Evolutionary conservation across 2,329 filamentous ascomycete genomes (phyloP).

Genomic region (Mollisiaceae sp.): DNA sequence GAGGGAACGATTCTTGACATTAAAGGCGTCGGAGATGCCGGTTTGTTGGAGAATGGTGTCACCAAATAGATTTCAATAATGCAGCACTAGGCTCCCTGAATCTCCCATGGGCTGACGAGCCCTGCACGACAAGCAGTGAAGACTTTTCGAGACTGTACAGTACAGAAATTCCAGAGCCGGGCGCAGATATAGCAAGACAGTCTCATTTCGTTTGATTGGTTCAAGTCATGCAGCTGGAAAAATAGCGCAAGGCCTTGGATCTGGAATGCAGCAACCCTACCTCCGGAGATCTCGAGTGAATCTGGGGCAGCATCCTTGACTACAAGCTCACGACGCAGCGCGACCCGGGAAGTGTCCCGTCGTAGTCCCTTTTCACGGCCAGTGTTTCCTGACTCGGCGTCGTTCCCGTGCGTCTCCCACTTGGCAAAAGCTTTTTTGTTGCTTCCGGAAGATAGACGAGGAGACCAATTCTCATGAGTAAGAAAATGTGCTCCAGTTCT

Average conservation of each 20-base stretch:
- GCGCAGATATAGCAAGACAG: background rate
- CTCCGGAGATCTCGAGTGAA: background rate
- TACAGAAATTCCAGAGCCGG: background rate
- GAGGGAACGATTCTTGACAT: constrained; percentile 30
- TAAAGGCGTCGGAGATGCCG: constrained; percentile 26
- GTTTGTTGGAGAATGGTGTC: constrained; percentile 7
- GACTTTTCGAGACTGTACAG: background rate
- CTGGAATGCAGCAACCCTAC: background rate
- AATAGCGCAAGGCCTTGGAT: background rate
- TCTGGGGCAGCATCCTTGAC: constrained; percentile 5
- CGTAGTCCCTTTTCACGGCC: no score
- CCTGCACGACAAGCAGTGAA: no score
- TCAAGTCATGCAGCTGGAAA: background rate
- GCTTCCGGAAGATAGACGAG: background rate
- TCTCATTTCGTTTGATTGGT: constrained; percentile 3
- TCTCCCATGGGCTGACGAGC: no score
- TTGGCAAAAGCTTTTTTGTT: background rate
- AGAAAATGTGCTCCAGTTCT: background rate
- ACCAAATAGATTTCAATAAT: background rate
- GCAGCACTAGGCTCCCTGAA: background rate
- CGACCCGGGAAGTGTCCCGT: background rate
- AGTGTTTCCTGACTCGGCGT: background rate
- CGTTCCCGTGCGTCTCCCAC: background rate
- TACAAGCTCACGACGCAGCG: background rate
- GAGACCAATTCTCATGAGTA: constrained; percentile 5